Percentiles rank a stretch among this genome's conserved stretches.
phyloP scores from a whole-genome alignment of 2,329 filamentous ascomycete genomes.

The Leptographium lundbergii region DNA sequence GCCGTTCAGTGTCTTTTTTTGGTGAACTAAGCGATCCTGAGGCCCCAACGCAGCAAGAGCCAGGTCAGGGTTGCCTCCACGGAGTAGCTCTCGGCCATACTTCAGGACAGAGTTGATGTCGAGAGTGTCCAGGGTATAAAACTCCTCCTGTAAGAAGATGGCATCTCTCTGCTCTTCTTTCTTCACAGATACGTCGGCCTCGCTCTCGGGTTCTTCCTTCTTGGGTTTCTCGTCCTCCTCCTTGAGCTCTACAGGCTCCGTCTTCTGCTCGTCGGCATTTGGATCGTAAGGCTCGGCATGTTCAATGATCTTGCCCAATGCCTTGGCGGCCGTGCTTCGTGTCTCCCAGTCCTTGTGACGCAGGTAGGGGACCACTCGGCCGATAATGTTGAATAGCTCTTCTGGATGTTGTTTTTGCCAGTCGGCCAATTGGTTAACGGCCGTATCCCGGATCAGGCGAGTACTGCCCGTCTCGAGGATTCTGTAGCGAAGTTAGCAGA shows the following conservation, averaged over 20 bases:
- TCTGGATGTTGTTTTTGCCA: conserved; percentile 97
- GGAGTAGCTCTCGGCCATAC: conserved; percentile 71
- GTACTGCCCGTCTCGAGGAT: conserved; percentile 97
- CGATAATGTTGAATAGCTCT: conserved; percentile 90
- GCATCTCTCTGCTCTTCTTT: conserved; percentile 46
- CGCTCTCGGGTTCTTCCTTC: conserved; percentile 8
- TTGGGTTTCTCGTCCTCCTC: conserved; percentile 21
- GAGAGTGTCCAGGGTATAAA: conserved; percentile 60
- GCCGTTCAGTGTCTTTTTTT: conserved; percentile 76
- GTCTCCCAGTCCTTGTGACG: conserved; percentile 97
- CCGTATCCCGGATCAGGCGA: conserved; percentile 88
- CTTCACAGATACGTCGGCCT: conserved; percentile 28
- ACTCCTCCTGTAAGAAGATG: conserved; percentile 39
- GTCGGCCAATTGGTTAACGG: conserved; percentile 90
- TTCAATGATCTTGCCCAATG: conserved; percentile 84
- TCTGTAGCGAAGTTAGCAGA: conserved; percentile 30
- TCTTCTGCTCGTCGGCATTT: conserved; percentile 57
- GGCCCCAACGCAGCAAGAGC: conserved; percentile 72
- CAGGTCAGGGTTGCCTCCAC: conserved; percentile 79
- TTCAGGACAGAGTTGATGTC: conserved; percentile 71
- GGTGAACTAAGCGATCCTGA: conserved; percentile 64
- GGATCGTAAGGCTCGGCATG: conserved; percentile 83
- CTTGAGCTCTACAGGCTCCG: conserved; percentile 26
- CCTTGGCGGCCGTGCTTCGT: conserved; percentile 81
- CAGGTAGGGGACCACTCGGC: conserved; percentile 87